These are phyloP conservation scores for Jatropha multifida DNA, from an alignment of 441 rosid species.

Conservation along the genomic window DNA sequence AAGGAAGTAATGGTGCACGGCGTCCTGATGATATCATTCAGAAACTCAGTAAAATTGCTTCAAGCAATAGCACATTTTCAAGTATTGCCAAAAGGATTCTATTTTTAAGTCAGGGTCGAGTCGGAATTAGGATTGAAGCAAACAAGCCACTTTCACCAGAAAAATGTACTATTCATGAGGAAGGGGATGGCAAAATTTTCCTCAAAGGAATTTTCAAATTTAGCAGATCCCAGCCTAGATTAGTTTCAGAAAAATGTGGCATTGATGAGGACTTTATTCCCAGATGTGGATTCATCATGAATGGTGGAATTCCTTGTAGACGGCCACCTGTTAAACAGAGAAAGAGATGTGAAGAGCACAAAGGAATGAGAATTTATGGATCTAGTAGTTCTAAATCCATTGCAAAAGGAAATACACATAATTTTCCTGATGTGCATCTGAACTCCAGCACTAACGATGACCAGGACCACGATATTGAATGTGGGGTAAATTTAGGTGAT, in stretches of 20 bases:
- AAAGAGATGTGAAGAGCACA: constrained; percentile 69
- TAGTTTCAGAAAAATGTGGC: constrained; percentile 37
- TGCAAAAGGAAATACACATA: constrained; percentile 16
- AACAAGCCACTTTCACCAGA: constrained; percentile 27
- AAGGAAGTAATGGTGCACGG: constrained; percentile 63
- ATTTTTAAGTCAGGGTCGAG: constrained; percentile 39
- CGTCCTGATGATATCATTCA: constrained; percentile 53
- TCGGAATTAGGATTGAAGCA: constrained; percentile 45
- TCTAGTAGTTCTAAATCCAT: constrained; percentile 10
- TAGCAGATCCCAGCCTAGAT: constrained; percentile 52
- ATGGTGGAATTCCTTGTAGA: constrained; percentile 50
- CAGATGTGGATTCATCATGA: constrained; percentile 52
- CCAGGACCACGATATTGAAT: constrained; percentile 10
- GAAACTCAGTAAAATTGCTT: constrained; percentile 37
- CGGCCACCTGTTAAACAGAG: constrained; percentile 46
- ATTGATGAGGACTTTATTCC: constrained; percentile 24
- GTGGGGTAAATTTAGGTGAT: constrained; percentile 42
- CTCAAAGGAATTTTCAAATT: constrained; percentile 39
- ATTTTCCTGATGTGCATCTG: constrained; percentile 1
- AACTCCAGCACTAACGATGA: constrained; percentile 20
- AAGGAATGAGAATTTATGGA: constrained; percentile 47
- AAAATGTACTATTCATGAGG: constrained; percentile 21
- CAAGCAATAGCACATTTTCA: constrained; percentile 32
- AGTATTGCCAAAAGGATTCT: constrained; percentile 36
- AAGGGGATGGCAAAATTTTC: constrained; percentile 34